phyloP scores from a whole-genome alignment of 495 filamentous ascomycete genomes.

The Podospora tetraspora region DNA sequence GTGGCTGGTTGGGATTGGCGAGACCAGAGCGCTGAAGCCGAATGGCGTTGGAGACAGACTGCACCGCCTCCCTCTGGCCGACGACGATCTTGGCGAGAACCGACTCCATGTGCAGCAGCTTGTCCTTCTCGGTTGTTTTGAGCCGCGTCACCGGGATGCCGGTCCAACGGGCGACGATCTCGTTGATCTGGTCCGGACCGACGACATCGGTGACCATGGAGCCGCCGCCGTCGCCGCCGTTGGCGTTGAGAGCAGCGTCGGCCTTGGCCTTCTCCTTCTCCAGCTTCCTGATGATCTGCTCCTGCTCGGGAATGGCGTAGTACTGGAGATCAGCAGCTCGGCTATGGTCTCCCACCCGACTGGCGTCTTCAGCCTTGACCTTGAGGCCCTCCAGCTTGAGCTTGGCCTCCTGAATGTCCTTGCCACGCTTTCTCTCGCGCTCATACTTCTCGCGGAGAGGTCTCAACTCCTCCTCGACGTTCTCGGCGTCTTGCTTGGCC shows the following conservation, averaged over 20 bases:
- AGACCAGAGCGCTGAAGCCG: conserved; percentile 90
- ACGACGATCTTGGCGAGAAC: conserved; percentile 76
- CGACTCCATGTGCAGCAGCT: conserved; percentile 90
- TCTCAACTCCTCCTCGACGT: conserved; percentile 83
- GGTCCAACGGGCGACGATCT: conserved; percentile 93
- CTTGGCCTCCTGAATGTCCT: conserved; percentile 92
- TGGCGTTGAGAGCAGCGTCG: conserved; percentile 66
- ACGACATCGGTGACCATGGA: conserved; percentile 86
- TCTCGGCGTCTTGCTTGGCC: conserved; percentile 84
- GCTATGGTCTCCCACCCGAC: conserved; percentile 71
- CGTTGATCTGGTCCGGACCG: conserved; percentile 97
- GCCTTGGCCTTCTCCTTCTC: conserved; percentile 72
- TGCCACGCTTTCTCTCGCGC: conserved; percentile 78
- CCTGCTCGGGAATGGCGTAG: conserved; percentile 93
- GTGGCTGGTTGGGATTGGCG: conserved; percentile 89
- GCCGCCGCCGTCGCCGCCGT: conserved; percentile 52
- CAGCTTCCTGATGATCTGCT: conserved; percentile 67
- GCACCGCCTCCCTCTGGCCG: conserved; percentile 92
- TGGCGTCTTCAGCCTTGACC: conserved; percentile 87
- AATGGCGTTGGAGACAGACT: conserved; percentile 90
- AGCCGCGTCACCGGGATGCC: conserved; percentile 93
- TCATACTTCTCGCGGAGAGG: conserved; percentile 95
- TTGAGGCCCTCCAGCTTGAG: conserved; percentile 83
- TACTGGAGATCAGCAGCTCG: conserved; percentile 90
- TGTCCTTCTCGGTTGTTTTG: conserved; percentile 94